phyloP scores from a whole-genome alignment of 345 rosid species.

The Eucalyptus coolabah region DNA sequence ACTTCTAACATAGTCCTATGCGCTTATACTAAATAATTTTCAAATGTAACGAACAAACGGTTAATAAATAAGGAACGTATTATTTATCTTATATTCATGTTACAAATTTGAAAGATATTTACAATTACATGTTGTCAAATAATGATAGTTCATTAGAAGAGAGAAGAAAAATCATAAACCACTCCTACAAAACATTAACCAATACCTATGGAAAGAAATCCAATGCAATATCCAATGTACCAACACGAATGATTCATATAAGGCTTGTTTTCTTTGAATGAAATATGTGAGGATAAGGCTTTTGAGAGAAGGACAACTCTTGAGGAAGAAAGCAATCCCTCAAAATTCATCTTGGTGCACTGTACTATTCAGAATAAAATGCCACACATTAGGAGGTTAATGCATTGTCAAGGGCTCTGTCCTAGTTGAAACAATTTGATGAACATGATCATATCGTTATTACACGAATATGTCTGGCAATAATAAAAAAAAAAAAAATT shows the following conservation, averaged over 20 bases:
- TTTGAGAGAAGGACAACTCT: slow-evolving; percentile 12
- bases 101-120: neutral
- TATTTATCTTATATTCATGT: neutral
- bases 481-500: accelerated
- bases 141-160: neutral
- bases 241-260: neutral
- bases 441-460: neutral
- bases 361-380: slow-evolving; percentile 17
- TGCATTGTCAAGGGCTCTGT: neutral
- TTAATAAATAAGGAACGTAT: no score
- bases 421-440: slow-evolving; percentile 9
- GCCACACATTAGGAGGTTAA: neutral
- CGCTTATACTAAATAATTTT: neutral
- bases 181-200: neutral
- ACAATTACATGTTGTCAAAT: neutral
- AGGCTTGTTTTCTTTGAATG: neutral
- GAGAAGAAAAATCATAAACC: neutral
- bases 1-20: neutral
- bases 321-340: slow-evolving; percentile 25
- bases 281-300: neutral
- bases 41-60: neutral
- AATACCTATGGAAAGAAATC: neutral
- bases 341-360: slow-evolving; percentile 10
- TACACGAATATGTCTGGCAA: neutral
- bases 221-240: neutral